These are phyloP conservation scores for Parasarocladium wereldwijsianum DNA, from an alignment of 2,329 filamentous ascomycete species.

Conservation along the genomic window DNA sequence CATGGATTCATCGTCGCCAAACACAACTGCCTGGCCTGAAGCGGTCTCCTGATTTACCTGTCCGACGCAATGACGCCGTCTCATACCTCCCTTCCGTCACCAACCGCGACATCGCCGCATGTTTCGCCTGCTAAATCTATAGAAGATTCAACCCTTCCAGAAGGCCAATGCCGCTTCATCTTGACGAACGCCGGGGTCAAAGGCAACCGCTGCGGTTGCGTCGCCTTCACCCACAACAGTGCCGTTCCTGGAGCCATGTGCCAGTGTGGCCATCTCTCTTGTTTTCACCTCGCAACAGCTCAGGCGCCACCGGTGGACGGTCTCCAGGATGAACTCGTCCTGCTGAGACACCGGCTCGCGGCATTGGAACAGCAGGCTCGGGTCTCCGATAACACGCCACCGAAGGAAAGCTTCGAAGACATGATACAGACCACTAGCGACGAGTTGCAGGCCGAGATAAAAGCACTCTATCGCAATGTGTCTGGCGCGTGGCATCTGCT, in stretches of 20 bases:
- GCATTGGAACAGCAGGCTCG: slow-evolving; percentile 18
- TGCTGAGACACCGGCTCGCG: slow-evolving; percentile 13
- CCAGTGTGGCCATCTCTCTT: slow-evolving; percentile 44
- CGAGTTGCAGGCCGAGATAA: slow-evolving; percentile 36
- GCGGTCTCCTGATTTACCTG: too few relatives aligned
- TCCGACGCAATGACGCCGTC: slow-evolving; percentile 15
- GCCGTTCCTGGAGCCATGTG: slow-evolving; percentile 38
- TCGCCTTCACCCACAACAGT: slow-evolving; percentile 39
- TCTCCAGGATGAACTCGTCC: slow-evolving; percentile 8
- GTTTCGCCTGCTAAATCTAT: slow-evolving; percentile 7
- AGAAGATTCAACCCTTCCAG: slow-evolving; percentile 34
- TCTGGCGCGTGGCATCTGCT: slow-evolving; percentile 38
- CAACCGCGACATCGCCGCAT: slow-evolving; percentile 12
- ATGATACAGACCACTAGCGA: slow-evolving; percentile 35
- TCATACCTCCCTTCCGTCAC: slow-evolving; percentile 10
- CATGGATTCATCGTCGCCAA: too few relatives aligned
- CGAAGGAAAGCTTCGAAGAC: slow-evolving; percentile 38
- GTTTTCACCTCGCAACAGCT: slow-evolving; percentile 38
- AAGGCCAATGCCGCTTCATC: slow-evolving; percentile 45
- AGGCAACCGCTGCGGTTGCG: slow-evolving; percentile 43
- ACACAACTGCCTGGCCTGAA: too few relatives aligned
- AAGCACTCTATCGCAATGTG: slow-evolving; percentile 38
- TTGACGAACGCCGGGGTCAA: slow-evolving; percentile 40
- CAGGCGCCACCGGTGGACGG: slow-evolving; percentile 29
- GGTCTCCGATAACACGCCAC: slow-evolving; percentile 17